Evolutionary conservation across 2,329 filamentous ascomycete species (phyloP).

Genomic region (Colletotrichum theobromicola): DNA sequence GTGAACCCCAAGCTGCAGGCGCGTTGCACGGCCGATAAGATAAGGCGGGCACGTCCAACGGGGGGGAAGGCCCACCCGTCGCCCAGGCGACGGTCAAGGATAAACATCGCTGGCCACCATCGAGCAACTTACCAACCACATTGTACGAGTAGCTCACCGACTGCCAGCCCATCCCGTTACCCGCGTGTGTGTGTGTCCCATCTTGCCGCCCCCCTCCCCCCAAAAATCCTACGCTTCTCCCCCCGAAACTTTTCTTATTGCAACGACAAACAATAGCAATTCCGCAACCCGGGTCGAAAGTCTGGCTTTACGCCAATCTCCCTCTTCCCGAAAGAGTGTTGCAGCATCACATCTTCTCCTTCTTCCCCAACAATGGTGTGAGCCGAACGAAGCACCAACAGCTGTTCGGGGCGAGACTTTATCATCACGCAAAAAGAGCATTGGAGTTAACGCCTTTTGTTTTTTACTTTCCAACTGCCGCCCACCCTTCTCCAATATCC

Average conservation of each 20-base stretch:
- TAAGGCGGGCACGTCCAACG: background rate
- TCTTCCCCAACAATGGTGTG: constrained; percentile 12
- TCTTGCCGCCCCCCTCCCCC: background rate
- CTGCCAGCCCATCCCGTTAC: background rate
- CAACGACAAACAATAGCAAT: background rate
- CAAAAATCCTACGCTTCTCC: background rate
- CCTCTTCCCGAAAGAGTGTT: background rate
- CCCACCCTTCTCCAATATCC: background rate
- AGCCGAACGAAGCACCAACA: background rate
- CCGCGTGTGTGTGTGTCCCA: background rate
- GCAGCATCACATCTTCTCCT: background rate
- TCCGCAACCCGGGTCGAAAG: constrained; percentile 1
- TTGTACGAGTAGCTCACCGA: constrained; percentile 11
- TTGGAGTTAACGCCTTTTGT: background rate
- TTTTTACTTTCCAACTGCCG: background rate
- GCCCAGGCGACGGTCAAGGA: constrained; percentile 11
- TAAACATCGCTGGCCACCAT: constrained; percentile 9
- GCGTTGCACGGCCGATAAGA: constrained; percentile 14
- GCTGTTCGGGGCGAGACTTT: background rate
- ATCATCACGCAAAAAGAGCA: constrained; percentile 1
- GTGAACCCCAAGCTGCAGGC: constrained; percentile 7
- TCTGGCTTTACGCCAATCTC: constrained; percentile 12
- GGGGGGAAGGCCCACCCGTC: constrained; percentile 4
- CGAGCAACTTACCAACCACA: background rate
- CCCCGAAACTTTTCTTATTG: background rate